phyloP scores from a whole-genome alignment of 1,139 yeast genomes.

The Petasospora rhodanensis region DNA sequence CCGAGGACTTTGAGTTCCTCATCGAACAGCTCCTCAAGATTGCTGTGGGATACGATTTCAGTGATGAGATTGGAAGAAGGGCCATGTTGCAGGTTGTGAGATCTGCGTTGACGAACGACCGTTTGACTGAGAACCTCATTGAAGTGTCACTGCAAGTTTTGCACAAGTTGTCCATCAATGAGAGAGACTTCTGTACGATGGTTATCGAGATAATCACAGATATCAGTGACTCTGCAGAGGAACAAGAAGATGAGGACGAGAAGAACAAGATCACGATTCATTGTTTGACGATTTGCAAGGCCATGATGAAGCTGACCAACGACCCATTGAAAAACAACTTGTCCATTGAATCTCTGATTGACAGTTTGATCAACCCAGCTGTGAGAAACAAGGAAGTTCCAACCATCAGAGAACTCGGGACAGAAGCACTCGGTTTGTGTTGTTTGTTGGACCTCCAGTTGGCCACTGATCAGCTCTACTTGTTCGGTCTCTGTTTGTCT shows the following conservation, averaged over 20 bases:
- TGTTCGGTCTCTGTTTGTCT: slow-evolving; percentile 62
- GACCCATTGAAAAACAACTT: slow-evolving; percentile 63
- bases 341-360: slow-evolving; percentile 67
- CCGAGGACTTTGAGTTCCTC: slow-evolving; percentile 65
- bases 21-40: slow-evolving; percentile 68
- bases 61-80: slow-evolving; percentile 90
- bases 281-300: slow-evolving; percentile 66
- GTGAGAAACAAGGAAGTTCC: slow-evolving; percentile 55
- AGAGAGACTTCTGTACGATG: slow-evolving; percentile 79
- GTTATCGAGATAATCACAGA: slow-evolving; percentile 85
- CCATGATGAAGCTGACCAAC: slow-evolving; percentile 64
- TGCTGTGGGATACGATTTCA: slow-evolving; percentile 72
- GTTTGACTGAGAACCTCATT: slow-evolving; percentile 50
- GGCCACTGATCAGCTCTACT: slow-evolving; percentile 55
- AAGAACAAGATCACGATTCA: slow-evolving; percentile 47
- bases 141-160: slow-evolving; percentile 61
- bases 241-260: slow-evolving; percentile 33
- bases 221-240: slow-evolving; percentile 65
- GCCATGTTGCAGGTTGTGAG: slow-evolving; percentile 72
- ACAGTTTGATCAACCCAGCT: slow-evolving; percentile 80
- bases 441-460: slow-evolving; percentile 64
- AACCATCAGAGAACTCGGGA: slow-evolving; percentile 61
- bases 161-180: slow-evolving; percentile 68
- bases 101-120: slow-evolving; percentile 50
- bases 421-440: slow-evolving; percentile 74